These are phyloP conservation scores for Pseudogymnoascus sp. DNA, from an alignment of 2,329 filamentous ascomycete genomes.

Conservation along the genomic window DNA sequence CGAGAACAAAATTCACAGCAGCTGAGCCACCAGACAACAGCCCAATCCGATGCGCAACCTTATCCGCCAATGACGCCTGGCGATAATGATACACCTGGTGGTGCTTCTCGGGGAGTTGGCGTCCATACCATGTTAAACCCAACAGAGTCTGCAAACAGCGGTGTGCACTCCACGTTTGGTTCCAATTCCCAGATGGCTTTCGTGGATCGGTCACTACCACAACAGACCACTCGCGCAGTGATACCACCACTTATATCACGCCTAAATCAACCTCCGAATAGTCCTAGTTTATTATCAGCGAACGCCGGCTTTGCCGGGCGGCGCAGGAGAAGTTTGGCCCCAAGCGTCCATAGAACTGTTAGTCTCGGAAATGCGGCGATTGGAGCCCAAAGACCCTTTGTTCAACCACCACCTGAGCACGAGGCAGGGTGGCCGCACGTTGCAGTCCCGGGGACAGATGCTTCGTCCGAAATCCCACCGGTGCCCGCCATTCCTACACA, in stretches of 20 bases:
- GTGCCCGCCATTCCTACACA: constrained; percentile 33
- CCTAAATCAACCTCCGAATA: neutral
- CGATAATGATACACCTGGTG: constrained; percentile 16
- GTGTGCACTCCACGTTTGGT: neutral
- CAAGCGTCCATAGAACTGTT: constrained; percentile 51
- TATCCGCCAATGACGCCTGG: constrained; percentile 21
- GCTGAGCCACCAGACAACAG: neutral
- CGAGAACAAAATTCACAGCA: neutral
- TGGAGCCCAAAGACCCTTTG: neutral
- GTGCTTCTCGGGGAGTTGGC: constrained; percentile 29
- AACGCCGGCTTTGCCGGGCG: neutral
- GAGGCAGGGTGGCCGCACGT: constrained; percentile 36
- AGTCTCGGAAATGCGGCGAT: constrained; percentile 41
- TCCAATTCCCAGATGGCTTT: neutral
- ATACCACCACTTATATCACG: neutral
- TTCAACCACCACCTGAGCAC: neutral
- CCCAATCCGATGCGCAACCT: constrained; percentile 17
- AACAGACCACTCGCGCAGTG: neutral
- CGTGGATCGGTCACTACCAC: neutral
- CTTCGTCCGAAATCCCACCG: constrained; percentile 37
- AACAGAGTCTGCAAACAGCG: constrained; percentile 9
- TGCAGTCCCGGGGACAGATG: constrained; percentile 35
- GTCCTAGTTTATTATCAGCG: neutral
- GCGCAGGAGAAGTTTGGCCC: constrained; percentile 47
- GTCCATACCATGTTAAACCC: constrained; percentile 34